Conservation (phyloP, 768 basidiomycete genomes). For the Royoungia palumana region DNA sequence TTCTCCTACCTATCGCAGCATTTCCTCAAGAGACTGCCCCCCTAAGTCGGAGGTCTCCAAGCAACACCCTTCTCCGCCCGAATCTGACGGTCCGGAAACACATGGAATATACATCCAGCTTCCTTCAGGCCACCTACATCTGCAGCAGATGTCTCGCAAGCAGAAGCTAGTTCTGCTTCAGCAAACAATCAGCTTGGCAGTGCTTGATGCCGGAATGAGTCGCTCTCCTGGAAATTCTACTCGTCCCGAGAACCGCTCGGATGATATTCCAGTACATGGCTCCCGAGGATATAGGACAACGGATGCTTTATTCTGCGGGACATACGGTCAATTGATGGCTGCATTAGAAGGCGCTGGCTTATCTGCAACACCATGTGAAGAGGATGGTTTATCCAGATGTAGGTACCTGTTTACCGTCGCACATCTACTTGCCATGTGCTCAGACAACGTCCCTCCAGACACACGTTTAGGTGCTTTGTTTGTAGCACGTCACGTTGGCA, state of each 20-base stretch:
- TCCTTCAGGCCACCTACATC: conserved; percentile 1
- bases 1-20: too few relatives aligned
- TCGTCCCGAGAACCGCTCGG: background rate
- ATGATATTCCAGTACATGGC: background rate
- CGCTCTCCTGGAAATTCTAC: conserved; percentile 21
- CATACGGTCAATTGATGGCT: conserved; percentile 41
- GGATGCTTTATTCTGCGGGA: conserved; percentile 39
- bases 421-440: background rate
- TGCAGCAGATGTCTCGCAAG: conserved; percentile 14
- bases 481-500: conserved; percentile 32
- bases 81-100: background rate
- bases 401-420: conserved; percentile 3
- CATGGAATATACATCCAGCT: conserved; percentile 27
- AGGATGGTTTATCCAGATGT: conserved; percentile 32
- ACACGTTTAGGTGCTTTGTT: conserved; percentile 42
- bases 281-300: conserved; percentile 16
- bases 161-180: conserved; percentile 30
- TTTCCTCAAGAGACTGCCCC: background rate
- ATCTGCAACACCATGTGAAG: conserved; percentile 31
- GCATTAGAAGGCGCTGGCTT: conserved; percentile 39
- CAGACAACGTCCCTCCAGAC: conserved; percentile 21
- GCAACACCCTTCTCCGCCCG: conserved; percentile 18
- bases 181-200: conserved; percentile 36
- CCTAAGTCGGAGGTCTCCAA: conserved; percentile 8
- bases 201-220: conserved; percentile 40